phyloP scores from a whole-genome alignment of 108 stramenopile species.

The Nitzschia putrida region DNA sequence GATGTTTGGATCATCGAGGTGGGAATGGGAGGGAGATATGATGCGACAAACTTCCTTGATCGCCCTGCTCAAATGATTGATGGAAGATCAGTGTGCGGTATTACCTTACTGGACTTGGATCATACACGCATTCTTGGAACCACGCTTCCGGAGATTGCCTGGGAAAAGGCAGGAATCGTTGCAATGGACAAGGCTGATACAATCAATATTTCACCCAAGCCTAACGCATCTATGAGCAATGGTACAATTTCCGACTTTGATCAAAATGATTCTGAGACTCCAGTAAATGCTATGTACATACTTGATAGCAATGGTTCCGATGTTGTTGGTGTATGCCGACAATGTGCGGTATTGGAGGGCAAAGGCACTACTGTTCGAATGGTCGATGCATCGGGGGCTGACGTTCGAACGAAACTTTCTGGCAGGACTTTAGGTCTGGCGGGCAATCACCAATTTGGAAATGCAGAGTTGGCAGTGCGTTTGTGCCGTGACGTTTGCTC shows the following conservation, averaged over 20 bases:
- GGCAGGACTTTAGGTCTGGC: constrained; percentile 42
- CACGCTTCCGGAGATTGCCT: constrained; percentile 86
- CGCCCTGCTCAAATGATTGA: constrained; percentile 4
- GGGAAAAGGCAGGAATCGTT: constrained; percentile 95
- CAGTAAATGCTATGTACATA: constrained; percentile 20
- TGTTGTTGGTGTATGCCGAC: constrained; percentile 28
- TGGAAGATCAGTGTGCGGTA: constrained; percentile 35
- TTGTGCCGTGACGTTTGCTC: constrained; percentile 45
- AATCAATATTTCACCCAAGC: constrained; percentile 14
- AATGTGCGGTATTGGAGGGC: constrained; percentile 47
- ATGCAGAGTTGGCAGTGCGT: constrained; percentile 72
- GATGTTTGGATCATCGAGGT: constrained; percentile 91
- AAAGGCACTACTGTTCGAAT: constrained; percentile 14
- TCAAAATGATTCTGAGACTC: neutral
- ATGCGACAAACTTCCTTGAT: constrained; percentile 91
- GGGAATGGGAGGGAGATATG: constrained; percentile 94
- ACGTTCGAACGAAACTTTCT: constrained; percentile 32
- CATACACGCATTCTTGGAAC: constrained; percentile 87
- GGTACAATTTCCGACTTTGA: neutral
- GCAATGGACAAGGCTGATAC: constrained; percentile 44
- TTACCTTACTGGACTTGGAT: constrained; percentile 42
- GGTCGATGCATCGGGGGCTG: constrained; percentile 26
- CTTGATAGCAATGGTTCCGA: constrained; percentile 34
- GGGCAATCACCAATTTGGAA: constrained; percentile 70
- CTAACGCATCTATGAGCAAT: neutral